Base-by-base conservation (phyloP, 2,329 filamentous ascomycete genomes). In the Pseudogymnoascus pannorum region DNA sequence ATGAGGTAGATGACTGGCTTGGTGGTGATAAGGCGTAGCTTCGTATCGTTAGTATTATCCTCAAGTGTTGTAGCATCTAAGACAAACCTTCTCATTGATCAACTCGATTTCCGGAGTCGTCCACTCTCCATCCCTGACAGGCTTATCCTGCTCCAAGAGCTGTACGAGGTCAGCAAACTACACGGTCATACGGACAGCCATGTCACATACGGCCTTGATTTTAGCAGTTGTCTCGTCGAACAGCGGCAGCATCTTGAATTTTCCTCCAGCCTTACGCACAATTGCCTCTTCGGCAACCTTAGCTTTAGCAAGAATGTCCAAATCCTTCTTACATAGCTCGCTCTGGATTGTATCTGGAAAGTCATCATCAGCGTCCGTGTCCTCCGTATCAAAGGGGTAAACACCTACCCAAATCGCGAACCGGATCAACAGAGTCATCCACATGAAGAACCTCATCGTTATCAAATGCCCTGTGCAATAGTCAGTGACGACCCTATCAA, bases 1-100 rank as follows among this genome's bases (percentile, higher is more conserved):
- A 78, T 75, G 29, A 78, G 74, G 67, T 78, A 78, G 64, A 78
- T 77, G 51, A 68, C 68, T 9, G 76, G 76, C 68, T 78, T 78
- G 12, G 76, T 78, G 26, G 76, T 78, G 65, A 78, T 78, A 2
- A 78, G 72, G 60, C 73, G 73, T 38, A 69, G 66, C 67, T 38
- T 61, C n/a, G 8, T 54, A 20, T 12, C 31, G 48, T 54, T 5
- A 54, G 48, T 2, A 54, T 54, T 54, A 31, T 33, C n/a, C 3
- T n/a, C 5, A 9, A 29, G 12, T 29, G n/a, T 18, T 18, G 12
- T 12, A 20, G 57, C 14, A 33, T 36, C 14, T 18, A 29, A 6
- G 12, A 22, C 24, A 18, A 20, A 77, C 75, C 70, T 77, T 77
- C 38, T 77, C 76, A 65, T 77, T 78, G 68, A 78, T 78, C n/a